Evolutionary conservation across 116 monocot genomes (phyloP).

Genomic region (Phalaenopsis hybrid): DNA sequence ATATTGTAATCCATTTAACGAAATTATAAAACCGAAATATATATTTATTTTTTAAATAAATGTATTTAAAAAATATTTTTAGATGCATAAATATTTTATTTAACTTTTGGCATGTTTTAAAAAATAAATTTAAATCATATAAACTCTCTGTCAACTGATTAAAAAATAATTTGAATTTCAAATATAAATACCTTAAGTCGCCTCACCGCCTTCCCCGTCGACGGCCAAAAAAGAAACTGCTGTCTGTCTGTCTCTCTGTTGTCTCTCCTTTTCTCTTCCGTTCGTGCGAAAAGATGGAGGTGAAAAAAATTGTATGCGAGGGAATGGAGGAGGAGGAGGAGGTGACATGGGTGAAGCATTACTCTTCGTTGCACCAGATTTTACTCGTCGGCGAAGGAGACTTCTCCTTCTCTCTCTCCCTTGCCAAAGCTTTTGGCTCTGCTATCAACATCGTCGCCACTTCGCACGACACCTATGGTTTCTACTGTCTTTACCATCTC

Average conservation of each 20-base stretch:
- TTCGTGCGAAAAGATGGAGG: background rate
- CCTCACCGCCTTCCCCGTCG: too few relatives aligned
- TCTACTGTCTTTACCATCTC: background rate
- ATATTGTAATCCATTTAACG: too few relatives aligned
- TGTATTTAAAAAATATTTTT: too few relatives aligned
- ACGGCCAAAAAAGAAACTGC: background rate
- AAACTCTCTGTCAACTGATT: too few relatives aligned
- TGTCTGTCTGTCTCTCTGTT: background rate
- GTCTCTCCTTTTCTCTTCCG: background rate
- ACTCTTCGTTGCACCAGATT: conserved; percentile 18
- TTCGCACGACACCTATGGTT: conserved; percentile 43
- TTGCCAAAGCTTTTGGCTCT: conserved; percentile 43
- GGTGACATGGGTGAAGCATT: conserved; percentile 27
- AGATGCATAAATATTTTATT: too few relatives aligned
- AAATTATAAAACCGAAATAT: too few relatives aligned
- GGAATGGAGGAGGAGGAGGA: conserved; percentile 15
- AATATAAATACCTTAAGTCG: too few relatives aligned
- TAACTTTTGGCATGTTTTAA: too few relatives aligned
- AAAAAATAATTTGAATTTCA: too few relatives aligned
- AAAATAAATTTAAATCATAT: too few relatives aligned
- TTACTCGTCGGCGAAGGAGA: conserved; percentile 54
- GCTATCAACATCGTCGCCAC: conserved; percentile 56
- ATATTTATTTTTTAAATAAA: too few relatives aligned
- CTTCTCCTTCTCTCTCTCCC: conserved; percentile 50
- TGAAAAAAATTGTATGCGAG: background rate